A percentile compares a stretch with the other conserved stretches of the same genome.
phyloP scores from a whole-genome alignment of 768 basidiomycete species.

The Russula emetica region DNA sequence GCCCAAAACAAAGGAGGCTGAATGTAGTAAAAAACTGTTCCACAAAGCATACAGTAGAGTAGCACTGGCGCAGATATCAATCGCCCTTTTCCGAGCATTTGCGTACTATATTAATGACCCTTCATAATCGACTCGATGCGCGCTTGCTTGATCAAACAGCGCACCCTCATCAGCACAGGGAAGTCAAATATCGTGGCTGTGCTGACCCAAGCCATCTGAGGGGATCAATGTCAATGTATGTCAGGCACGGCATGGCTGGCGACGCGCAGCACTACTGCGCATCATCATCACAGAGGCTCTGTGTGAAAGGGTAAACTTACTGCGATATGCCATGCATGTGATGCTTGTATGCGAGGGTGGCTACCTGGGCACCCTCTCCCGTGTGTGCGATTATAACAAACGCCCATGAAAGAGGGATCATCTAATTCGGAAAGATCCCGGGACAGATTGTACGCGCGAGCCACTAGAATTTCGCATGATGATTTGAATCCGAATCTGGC shows the following conservation, averaged over 20 bases:
- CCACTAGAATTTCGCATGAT: conserved; percentile 13
- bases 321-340: conserved; percentile 42
- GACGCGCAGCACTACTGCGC: neutral
- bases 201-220: conserved; percentile 51
- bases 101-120: conserved; percentile 40
- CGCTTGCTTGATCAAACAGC: conserved; percentile 56
- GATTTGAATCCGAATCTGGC: conserved; percentile 20
- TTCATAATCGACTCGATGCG: conserved; percentile 82
- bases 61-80: neutral
- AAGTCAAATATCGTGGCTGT: conserved; percentile 51
- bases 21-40: too few relatives aligned
- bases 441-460: conserved; percentile 37
- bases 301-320: conserved; percentile 35
- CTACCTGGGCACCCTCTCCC: conserved; percentile 47
- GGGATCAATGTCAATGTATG: neutral
- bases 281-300: neutral
- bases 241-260: neutral
- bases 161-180: conserved; percentile 51
- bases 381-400: conserved; percentile 39
- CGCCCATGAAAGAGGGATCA: conserved; percentile 37
- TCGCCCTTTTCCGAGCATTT: neutral
- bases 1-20: too few relatives aligned
- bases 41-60: neutral
- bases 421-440: conserved; percentile 33
- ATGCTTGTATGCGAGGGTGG: conserved; percentile 47